Evolutionary conservation across 2,329 filamentous ascomycete species (phyloP), one percentile per base, ranked within the genome.

Genomic region (Fusarium virguliforme): DNA sequence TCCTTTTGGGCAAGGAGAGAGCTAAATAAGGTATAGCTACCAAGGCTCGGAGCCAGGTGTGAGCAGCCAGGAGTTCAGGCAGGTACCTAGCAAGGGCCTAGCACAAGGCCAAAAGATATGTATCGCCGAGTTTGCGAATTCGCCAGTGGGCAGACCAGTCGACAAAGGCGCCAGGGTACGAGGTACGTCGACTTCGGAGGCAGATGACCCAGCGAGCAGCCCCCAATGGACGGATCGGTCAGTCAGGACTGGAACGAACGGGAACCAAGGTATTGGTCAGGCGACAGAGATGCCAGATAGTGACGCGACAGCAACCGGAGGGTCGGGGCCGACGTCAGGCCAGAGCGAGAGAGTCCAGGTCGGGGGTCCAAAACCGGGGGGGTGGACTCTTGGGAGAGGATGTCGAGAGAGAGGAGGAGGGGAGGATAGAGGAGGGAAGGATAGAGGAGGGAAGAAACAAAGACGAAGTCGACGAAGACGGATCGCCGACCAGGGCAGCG

Each of bases 281-380:
- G 57, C 60, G 71, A 69, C 53, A 34, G 54, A 64, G 57, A 60
- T 68, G 60, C 64, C 65, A 72, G 65, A 70, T 51, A 65, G 67
- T 70, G 64, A 75, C 63, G 71, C 65, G 72, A 74, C 60, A 69
- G 60, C 55, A 67, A 64, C 64, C 67, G 62, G 61, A 67, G 62
- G 66, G 37, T 72, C 74, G 71, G 73, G 66, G 61, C 51, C 62
- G 51, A 58, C 62, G 60, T 60, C 60, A 71, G 62, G 53, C 64
- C 63, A 63, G 64, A 12, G 37, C 62, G 48, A 60, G 48, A 60
- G 48, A 56, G 43, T 43, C 55, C 34, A 64, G 15, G 56, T 53
- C 40, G 55, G 40, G 41, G 62, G 62, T 34, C 37, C 34, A n/a
- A 34, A 55, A 35, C 40, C 30, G 18, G 18, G 30, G 59, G 30